These are phyloP conservation scores for Trichocomaceae sp. DNA, from an alignment of 2,329 filamentous ascomycete genomes.

Conservation along the genomic window DNA sequence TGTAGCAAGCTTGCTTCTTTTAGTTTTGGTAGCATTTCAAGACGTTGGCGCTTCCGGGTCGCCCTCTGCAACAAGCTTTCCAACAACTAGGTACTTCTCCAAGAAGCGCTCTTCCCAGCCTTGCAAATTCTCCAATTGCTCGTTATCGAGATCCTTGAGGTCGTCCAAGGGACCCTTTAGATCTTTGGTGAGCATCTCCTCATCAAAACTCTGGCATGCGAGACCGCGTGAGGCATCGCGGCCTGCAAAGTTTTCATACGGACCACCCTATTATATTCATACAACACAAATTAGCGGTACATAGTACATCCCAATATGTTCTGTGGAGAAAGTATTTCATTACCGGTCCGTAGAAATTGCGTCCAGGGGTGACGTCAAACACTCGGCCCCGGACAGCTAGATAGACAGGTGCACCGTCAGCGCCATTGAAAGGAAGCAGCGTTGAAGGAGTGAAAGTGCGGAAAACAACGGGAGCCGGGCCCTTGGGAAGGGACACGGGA, in stretches of 20 bases:
- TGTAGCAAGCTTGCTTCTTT: neutral
- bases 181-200: conserved; percentile 90
- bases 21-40: neutral
- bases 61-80: conserved; percentile 66
- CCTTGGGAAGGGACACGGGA: conserved; percentile 46
- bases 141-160: conserved; percentile 62
- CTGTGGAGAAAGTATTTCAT: conserved; percentile 14
- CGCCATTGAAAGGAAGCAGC: conserved; percentile 80
- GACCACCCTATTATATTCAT: conserved; percentile 56
- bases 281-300: neutral
- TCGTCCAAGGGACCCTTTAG: conserved; percentile 75
- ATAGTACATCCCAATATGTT: neutral
- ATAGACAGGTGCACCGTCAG: conserved; percentile 67
- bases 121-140: conserved; percentile 73
- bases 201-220: conserved; percentile 86
- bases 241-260: conserved; percentile 94
- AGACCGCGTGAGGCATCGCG: conserved; percentile 82
- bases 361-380: conserved; percentile 80
- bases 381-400: conserved; percentile 85
- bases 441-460: conserved; percentile 77
- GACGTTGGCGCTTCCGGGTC: conserved; percentile 34
- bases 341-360: conserved; percentile 87
- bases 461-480: conserved; percentile 67
- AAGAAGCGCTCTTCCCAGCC: conserved; percentile 92
- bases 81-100: conserved; percentile 94